Conservation (phyloP, 2,329 filamentous ascomycete species). For the Aspergillus thermomutatus region DNA sequence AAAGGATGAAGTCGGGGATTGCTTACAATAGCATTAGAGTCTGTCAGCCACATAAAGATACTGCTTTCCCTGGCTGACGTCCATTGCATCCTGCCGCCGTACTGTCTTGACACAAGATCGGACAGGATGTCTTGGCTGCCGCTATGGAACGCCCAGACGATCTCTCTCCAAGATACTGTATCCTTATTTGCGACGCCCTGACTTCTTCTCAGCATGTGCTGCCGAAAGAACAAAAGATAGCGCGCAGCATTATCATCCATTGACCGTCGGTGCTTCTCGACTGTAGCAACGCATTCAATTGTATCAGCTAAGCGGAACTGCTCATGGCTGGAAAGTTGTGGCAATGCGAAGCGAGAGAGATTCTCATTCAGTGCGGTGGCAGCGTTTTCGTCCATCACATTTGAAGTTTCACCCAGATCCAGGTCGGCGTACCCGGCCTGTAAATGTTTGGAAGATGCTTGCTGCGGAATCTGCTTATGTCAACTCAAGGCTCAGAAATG, state of each 20-base stretch:
- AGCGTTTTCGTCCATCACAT: constrained; percentile 67
- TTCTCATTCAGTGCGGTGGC: constrained; percentile 71
- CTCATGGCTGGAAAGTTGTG: constrained; percentile 77
- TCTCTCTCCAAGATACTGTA: constrained; percentile 54
- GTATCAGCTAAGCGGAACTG: constrained; percentile 84
- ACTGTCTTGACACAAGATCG: constrained; percentile 77
- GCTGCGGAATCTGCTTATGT: constrained; percentile 34
- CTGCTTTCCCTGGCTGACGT: constrained; percentile 80
- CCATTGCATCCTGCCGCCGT: constrained; percentile 78
- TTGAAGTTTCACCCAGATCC: constrained; percentile 53
- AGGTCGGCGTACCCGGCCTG: constrained; percentile 52
- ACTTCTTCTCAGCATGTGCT: constrained; percentile 68
- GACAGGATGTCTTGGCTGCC: constrained; percentile 78
- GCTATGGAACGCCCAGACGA: constrained; percentile 45
- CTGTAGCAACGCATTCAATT: constrained; percentile 76
- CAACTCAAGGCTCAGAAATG: constrained; percentile 9
- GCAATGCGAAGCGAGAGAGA: constrained; percentile 69
- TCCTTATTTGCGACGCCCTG: constrained; percentile 61
- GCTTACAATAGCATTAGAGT: constrained; percentile 70
- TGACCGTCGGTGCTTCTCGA: constrained; percentile 81
- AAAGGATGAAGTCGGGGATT: not conserved
- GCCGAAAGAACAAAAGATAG: constrained; percentile 83
- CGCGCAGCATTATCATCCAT: constrained; percentile 87
- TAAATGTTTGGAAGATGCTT: constrained; percentile 46
- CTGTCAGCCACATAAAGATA: constrained; percentile 91